Evolutionary conservation across 2,329 filamentous ascomycete genomes (phyloP).

Genomic region (Tolypocladium amazonense): DNA sequence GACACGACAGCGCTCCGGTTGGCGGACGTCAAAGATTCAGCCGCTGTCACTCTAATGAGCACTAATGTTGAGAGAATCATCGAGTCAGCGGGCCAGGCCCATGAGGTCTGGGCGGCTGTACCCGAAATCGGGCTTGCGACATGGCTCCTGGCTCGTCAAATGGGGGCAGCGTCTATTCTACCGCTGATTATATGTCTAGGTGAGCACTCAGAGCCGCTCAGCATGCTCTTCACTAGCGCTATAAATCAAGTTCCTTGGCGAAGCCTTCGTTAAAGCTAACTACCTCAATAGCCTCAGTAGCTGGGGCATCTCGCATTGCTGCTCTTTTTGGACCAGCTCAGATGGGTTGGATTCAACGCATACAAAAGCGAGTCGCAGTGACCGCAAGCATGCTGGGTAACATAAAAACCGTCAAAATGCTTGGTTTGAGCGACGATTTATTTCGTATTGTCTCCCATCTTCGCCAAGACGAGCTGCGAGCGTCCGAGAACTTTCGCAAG

Average conservation of each 20-base stretch:
- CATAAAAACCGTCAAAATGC: slow-evolving; percentile 3
- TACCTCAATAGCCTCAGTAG: background rate
- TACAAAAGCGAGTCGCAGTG: slow-evolving; percentile 1
- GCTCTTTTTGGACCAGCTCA: background rate
- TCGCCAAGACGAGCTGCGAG: background rate
- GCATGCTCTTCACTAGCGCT: background rate
- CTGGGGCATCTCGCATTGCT: background rate
- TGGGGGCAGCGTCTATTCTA: background rate
- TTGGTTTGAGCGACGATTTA: background rate
- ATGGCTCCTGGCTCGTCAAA: background rate
- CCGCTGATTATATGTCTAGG: background rate
- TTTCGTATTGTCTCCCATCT: background rate
- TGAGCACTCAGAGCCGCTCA: background rate
- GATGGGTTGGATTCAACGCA: background rate
- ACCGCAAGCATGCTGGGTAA: background rate
- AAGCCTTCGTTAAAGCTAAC: background rate
- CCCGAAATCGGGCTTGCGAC: too few relatives aligned
- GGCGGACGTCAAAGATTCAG: too few relatives aligned
- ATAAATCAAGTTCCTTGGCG: too few relatives aligned
- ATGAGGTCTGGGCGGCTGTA: too few relatives aligned
- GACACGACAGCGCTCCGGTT: too few relatives aligned
- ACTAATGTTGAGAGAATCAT: too few relatives aligned
- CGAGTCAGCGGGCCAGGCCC: too few relatives aligned
- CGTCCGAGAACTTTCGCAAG: background rate
- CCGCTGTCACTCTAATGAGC: too few relatives aligned